phyloP scores from a whole-genome alignment of 1,139 yeast species.

The Petasospora rhodanensis region DNA sequence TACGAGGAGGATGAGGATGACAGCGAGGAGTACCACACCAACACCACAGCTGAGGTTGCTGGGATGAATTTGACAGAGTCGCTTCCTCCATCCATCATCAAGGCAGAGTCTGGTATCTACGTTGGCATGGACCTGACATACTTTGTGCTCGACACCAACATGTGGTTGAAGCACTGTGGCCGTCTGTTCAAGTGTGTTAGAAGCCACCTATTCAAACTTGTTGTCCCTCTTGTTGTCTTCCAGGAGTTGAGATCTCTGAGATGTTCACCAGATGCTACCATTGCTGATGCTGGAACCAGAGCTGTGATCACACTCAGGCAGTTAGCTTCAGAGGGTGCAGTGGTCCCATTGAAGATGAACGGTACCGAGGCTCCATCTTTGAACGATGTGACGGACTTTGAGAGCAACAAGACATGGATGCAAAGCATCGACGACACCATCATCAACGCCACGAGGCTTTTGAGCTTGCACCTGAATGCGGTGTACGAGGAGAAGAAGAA shows the following conservation, averaged over 20 bases:
- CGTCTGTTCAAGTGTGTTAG: slow-evolving; percentile 66
- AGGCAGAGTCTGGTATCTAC: slow-evolving; percentile 13
- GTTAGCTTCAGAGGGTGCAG: slow-evolving; percentile 55
- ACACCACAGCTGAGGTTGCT: slow-evolving; percentile 12
- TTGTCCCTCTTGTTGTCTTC: slow-evolving; percentile 70
- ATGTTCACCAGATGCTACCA: slow-evolving; percentile 68
- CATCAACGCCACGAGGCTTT: slow-evolving; percentile 27
- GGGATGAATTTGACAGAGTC: slow-evolving; percentile 21
- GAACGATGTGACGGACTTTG: slow-evolving; percentile 42
- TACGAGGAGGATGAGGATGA: slow-evolving; percentile 15
- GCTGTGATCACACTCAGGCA: slow-evolving; percentile 73
- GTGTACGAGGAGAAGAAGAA: slow-evolving; percentile 2
- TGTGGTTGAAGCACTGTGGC: slow-evolving; percentile 81
- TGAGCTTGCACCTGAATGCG: slow-evolving; percentile 2
- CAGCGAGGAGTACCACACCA: slow-evolving; percentile 4
- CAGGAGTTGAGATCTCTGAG: slow-evolving; percentile 74
- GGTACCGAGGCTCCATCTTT: slow-evolving; percentile 61
- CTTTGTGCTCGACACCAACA: slow-evolving; percentile 69
- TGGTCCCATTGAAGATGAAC: slow-evolving; percentile 56
- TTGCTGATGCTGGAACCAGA: slow-evolving; percentile 77
- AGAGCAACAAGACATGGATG: slow-evolving; percentile 37
- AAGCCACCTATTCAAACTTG: slow-evolving; percentile 51
- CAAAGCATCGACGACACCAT: slow-evolving; percentile 38
- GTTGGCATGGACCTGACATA: slow-evolving; percentile 37
- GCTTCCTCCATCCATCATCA: slow-evolving; percentile 26